Conservation (phyloP, 140 eudicot genomes). For the Cichorium intybus region DNA sequence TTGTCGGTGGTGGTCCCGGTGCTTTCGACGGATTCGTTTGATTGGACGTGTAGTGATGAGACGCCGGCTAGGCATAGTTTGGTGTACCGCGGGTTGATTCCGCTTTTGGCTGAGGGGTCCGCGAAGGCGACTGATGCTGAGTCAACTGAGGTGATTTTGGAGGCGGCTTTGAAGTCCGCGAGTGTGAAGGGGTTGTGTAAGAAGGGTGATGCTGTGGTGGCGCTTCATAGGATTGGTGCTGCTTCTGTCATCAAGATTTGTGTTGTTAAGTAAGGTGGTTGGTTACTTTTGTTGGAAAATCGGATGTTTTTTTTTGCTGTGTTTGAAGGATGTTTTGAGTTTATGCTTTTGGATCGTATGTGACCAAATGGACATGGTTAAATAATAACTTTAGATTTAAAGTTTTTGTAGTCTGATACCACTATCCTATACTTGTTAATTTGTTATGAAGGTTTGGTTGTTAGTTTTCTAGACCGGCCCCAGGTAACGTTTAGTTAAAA, state of each 20-base stretch:
- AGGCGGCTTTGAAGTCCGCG: constrained; percentile 52
- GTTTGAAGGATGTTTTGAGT: constrained; percentile 13
- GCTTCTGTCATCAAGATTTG: constrained; percentile 63
- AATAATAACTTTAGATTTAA: constrained; percentile 5
- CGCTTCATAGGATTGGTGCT: constrained; percentile 56
- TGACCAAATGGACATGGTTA: constrained; percentile 22
- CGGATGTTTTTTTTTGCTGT: constrained; percentile 17
- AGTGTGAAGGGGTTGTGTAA: constrained; percentile 36
- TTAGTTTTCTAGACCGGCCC: too few species aligned
- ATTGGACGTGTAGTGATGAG: constrained; percentile 55
- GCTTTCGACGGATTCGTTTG: constrained; percentile 52
- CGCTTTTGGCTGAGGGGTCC: constrained; percentile 55
- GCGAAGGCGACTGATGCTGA: constrained; percentile 58
- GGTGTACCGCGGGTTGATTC: constrained; percentile 53
- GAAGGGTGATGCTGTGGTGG: constrained; percentile 55
- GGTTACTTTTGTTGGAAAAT: constrained; percentile 3
- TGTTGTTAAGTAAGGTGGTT: constrained; percentile 33
- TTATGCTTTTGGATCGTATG: constrained; percentile 22
- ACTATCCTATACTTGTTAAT: too few species aligned
- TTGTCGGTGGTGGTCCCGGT: constrained; percentile 54
- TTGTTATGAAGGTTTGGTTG: too few species aligned
- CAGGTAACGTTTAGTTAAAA: too few species aligned
- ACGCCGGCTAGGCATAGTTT: constrained; percentile 62
- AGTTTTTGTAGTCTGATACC: constrained; percentile 17
- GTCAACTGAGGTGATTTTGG: constrained; percentile 52